Evolutionary conservation across 306 rosid species (phyloP).

Genomic region (Sicyos baderoa): DNA sequence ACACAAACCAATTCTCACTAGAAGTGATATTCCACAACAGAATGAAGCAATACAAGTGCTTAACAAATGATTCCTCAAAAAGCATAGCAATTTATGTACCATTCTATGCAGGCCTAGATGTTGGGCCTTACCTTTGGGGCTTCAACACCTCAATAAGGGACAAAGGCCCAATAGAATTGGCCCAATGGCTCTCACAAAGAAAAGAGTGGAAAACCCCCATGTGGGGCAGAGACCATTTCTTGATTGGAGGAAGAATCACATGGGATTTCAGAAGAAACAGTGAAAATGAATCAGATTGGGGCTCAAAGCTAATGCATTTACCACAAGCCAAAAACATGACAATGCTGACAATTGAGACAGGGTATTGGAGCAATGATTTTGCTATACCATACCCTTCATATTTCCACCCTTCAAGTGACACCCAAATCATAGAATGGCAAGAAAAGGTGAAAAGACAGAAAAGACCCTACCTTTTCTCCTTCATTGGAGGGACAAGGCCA

Average conservation of each 20-base stretch:
- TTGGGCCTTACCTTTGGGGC: conserved; percentile 37
- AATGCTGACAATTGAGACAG: conserved; percentile 33
- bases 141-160: conserved; percentile 25
- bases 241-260: conserved; percentile 42
- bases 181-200: conserved; percentile 27
- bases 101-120: conserved; percentile 41
- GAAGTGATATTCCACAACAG: conserved; percentile 41
- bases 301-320: conserved; percentile 32
- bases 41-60: conserved; percentile 37
- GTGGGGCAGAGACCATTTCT: conserved; percentile 47
- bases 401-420: conserved; percentile 38
- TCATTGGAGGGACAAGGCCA: conserved; percentile 40
- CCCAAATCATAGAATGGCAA: conserved; percentile 35
- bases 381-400: conserved; percentile 48
- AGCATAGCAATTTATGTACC: conserved; percentile 40
- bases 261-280: conserved; percentile 42
- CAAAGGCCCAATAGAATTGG: conserved; percentile 25
- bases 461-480: conserved; percentile 32
- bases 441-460: conserved; percentile 27
- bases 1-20: conserved; percentile 36
- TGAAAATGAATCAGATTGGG: conserved; percentile 36
- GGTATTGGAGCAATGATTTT: conserved; percentile 39
- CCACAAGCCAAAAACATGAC: conserved; percentile 38
- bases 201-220: conserved; percentile 32
- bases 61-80: conserved; percentile 31